A percentile compares a stretch with the other conserved stretches of the same genome.
phyloP scores from a whole-genome alignment of 2,329 filamentous ascomycete genomes.

The Diaporthe citri region DNA sequence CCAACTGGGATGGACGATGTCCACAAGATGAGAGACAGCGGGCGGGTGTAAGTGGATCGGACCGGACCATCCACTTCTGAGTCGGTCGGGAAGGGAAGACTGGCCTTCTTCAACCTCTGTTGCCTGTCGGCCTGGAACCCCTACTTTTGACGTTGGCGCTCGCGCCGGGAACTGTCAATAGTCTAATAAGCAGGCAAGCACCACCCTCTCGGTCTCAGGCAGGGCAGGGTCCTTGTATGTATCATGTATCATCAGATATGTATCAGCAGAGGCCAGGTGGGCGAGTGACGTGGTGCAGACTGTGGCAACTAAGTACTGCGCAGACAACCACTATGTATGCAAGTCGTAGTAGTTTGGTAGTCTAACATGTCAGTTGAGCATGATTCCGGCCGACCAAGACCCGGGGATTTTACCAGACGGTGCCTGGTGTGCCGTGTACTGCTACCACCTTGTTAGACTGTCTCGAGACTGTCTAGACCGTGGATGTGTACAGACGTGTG shows the following conservation, averaged over 20 bases:
- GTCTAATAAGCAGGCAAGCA: not conserved
- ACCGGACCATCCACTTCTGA: conserved; percentile 33
- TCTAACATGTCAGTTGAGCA: conserved; percentile 1
- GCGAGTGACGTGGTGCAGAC: conserved; percentile 23
- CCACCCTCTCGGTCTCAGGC: conserved; percentile 19
- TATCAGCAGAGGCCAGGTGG: conserved; percentile 15
- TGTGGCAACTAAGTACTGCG: not conserved
- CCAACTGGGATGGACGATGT: conserved; percentile 36
- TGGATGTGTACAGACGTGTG: not conserved
- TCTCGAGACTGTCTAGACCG: conserved; percentile 2
- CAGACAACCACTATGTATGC: not conserved
- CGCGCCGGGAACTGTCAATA: not conserved
- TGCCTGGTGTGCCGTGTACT: conserved; percentile 9
- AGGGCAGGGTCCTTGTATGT: conserved; percentile 30
- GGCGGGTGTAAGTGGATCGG: conserved; percentile 37
- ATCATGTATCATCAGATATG: conserved; percentile 19
- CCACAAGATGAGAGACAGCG: conserved; percentile 30
- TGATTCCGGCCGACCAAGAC: conserved; percentile 16
- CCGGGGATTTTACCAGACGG: conserved; percentile 20
- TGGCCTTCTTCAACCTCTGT: conserved; percentile 17
- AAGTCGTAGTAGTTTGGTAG: not conserved
- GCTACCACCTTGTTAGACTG: not conserved
- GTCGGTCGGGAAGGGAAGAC: conserved; percentile 29
- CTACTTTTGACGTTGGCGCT: not conserved
- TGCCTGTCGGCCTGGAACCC: conserved; percentile 16